phyloP scores from a whole-genome alignment of 306 rosid genomes.

The Dryas octopetala region DNA sequence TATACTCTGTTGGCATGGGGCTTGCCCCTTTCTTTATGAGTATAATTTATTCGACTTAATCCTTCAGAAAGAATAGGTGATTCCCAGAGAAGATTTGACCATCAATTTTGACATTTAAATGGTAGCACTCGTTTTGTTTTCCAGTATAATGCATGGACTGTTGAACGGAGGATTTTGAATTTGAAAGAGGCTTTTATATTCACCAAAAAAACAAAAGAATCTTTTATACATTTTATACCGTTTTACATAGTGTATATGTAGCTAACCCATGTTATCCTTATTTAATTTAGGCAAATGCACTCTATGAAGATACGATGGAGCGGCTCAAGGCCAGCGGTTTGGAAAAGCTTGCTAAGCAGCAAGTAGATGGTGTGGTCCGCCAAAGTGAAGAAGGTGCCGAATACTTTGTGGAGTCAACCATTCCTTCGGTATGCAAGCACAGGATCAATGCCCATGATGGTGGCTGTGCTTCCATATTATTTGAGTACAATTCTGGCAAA shows the following conservation, averaged over 20 bases:
- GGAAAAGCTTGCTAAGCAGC: slow-evolving; percentile 88
- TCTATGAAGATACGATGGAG: slow-evolving; percentile 81
- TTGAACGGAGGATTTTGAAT: neutral
- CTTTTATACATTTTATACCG: no score
- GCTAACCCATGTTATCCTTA: slow-evolving; percentile 20
- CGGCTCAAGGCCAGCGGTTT: slow-evolving; percentile 78
- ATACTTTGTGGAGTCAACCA: slow-evolving; percentile 65
- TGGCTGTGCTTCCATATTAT: slow-evolving; percentile 85
- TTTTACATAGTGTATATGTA: neutral
- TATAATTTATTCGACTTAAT: neutral
- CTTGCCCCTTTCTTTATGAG: neutral
- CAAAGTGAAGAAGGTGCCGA: slow-evolving; percentile 94
- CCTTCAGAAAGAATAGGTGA: neutral
- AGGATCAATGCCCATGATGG: slow-evolving; percentile 87
- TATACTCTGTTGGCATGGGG: neutral
- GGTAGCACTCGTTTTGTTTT: neutral
- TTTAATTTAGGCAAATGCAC: slow-evolving; percentile 71
- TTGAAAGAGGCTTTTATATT: neutral
- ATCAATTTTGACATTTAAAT: neutral
- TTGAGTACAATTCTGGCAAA: slow-evolving; percentile 69
- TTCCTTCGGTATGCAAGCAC: slow-evolving; percentile 71
- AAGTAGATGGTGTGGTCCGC: slow-evolving; percentile 99
- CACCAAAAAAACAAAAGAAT: no score
- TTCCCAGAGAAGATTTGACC: neutral
- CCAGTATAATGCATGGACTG: neutral